Conservation (phyloP, 352 stramenopile genomes). For the Phytophthora hibernalis region DNA sequence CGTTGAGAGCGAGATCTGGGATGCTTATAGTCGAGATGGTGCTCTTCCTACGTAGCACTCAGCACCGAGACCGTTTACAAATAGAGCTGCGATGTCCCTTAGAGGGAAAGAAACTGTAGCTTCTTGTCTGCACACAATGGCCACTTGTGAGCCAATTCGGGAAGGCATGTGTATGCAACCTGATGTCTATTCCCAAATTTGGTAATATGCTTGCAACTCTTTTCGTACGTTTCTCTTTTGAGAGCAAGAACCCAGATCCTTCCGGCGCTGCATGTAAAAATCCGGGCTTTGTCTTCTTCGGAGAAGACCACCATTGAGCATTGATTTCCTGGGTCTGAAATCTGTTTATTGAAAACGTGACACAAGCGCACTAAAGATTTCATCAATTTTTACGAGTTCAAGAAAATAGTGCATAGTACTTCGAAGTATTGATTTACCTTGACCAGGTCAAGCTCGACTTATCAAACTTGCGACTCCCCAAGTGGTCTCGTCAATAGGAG, state of each 20-base stretch:
- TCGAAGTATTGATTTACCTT: conserved; percentile 13
- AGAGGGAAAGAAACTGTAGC: conserved; percentile 8
- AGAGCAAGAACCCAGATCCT: no score
- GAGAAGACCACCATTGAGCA: no score
- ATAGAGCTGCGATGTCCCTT: conserved; percentile 12
- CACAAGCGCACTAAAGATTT: no score
- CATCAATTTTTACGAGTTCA: neutral
- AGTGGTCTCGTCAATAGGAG: conserved; percentile 3
- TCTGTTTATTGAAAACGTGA: no score
- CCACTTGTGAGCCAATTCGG: neutral
- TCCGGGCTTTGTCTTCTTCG: no score
- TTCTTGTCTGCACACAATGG: conserved; percentile 10
- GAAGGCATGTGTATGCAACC: conserved; percentile 4
- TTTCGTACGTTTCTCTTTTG: neutral
- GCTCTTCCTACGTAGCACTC: neutral
- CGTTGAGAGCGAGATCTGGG: conserved; percentile 21
- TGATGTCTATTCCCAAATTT: neutral
- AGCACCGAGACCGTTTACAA: conserved; percentile 7
- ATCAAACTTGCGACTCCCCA: conserved; percentile 15
- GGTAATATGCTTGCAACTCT: neutral
- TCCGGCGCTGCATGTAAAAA: no score
- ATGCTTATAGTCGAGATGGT: conserved; percentile 7
- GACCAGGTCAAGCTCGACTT: conserved; percentile 24
- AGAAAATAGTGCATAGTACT: neutral
- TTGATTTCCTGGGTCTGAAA: no score